Evolutionary conservation across 768 basidiomycete genomes (phyloP).

Genomic region (Auriscalpium orientale): DNA sequence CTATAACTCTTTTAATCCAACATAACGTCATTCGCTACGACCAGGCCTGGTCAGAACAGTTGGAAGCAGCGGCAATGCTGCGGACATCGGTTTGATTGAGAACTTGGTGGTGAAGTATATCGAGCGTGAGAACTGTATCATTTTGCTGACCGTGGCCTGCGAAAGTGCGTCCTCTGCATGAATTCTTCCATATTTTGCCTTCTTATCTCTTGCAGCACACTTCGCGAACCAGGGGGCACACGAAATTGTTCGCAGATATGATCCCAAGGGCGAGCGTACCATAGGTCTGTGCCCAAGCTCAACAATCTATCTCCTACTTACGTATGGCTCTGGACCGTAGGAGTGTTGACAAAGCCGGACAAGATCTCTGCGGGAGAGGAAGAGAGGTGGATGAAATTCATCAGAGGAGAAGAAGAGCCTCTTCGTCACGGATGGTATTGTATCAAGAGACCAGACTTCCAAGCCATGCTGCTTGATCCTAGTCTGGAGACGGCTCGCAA

Average conservation of each 20-base stretch:
- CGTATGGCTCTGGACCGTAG: conserved; percentile 5
- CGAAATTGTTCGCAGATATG: conserved; percentile 16
- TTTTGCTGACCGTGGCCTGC: conserved; percentile 21
- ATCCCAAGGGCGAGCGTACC: conserved; percentile 18
- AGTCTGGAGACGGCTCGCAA: too few species aligned
- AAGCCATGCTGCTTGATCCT: background rate
- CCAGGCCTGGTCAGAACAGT: conserved; percentile 20
- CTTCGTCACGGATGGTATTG: conserved; percentile 7
- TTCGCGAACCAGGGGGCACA: conserved; percentile 26
- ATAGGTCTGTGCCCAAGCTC: conserved; percentile 11
- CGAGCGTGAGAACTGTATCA: conserved; percentile 14
- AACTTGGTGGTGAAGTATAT: conserved; percentile 16
- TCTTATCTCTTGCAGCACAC: conserved; percentile 17
- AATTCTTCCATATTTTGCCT: background rate
- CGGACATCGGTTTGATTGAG: conserved; percentile 16
- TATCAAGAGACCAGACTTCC: conserved; percentile 7
- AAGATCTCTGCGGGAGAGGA: conserved; percentile 15
- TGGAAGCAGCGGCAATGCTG: conserved; percentile 12
- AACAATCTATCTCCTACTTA: background rate
- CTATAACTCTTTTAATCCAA: background rate
- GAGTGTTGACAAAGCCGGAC: conserved; percentile 27
- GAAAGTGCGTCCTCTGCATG: conserved; percentile 14
- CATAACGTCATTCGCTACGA: too few species aligned
- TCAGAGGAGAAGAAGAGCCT: background rate
- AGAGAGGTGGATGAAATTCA: conserved; percentile 15